Conservation (phyloP, 192 early-diverging fungal species). For the Pecoramyces ruminantium region DNA sequence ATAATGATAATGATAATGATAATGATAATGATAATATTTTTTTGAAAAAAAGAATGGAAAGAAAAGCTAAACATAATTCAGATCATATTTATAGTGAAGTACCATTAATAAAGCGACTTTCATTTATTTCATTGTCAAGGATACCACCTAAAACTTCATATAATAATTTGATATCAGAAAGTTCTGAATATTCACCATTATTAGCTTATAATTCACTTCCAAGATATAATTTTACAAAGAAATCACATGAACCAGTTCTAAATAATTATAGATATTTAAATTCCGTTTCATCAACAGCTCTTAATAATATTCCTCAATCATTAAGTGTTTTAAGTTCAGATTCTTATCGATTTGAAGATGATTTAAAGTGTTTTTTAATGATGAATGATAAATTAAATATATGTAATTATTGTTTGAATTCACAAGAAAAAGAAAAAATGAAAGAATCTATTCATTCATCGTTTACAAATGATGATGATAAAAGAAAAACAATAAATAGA, state of each 20-base stretch:
- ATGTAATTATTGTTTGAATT: neutral
- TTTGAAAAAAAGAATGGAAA: neutral
- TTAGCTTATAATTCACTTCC: neutral
- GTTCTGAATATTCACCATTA: neutral
- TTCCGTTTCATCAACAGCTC: neutral
- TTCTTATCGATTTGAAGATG: neutral
- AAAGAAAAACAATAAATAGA: too few species aligned
- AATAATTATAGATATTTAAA: neutral
- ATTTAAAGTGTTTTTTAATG: neutral
- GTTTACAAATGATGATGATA: too few species aligned
- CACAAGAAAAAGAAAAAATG: too few species aligned
- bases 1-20: neutral
- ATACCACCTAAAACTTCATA: neutral
- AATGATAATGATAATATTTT: neutral
- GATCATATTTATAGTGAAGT: neutral
- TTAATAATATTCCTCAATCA: neutral
- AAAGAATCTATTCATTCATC: too few species aligned
- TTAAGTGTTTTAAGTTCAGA: neutral
- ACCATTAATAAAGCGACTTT: neutral
- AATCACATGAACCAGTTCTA: neutral
- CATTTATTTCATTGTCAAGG: neutral
- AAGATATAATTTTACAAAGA: neutral
- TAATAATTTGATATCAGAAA: neutral
- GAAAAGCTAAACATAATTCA: neutral
- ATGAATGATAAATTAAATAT: neutral